Evolutionary conservation across 129 eudicot genomes (phyloP).

Genomic region (Artemisia annua): DNA sequence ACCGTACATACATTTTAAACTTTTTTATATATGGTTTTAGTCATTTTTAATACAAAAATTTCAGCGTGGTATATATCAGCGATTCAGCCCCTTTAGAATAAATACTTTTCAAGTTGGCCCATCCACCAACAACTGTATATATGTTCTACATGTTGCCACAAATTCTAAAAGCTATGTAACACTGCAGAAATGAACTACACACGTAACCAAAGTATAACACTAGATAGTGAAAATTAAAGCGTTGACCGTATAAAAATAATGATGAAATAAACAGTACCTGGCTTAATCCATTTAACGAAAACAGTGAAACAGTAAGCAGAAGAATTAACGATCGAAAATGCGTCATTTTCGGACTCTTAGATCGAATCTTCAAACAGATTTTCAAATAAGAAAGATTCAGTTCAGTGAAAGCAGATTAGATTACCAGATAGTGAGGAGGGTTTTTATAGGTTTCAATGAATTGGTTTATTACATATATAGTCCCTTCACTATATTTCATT

Average conservation of each 20-base stretch:
- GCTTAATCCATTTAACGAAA: constrained; percentile 19
- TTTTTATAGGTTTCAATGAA: constrained; percentile 1
- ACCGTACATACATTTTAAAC: too few species aligned
- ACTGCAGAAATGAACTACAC: not conserved
- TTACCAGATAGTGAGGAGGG: too few species aligned
- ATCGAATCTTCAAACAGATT: constrained; percentile 20
- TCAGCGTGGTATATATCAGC: too few species aligned
- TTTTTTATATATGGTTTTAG: too few species aligned
- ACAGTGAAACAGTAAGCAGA: constrained; percentile 22
- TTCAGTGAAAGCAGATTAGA: not conserved
- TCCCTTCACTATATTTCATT: not conserved
- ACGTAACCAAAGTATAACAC: not conserved
- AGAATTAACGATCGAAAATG: constrained; percentile 26
- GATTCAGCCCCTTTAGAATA: too few species aligned
- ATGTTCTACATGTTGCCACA: not conserved
- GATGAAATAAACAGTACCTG: constrained; percentile 30
- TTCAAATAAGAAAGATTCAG: not conserved
- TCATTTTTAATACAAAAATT: too few species aligned
- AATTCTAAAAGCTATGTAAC: not conserved
- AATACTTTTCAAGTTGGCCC: too few species aligned
- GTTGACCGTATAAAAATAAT: constrained; percentile 1
- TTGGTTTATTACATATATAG: not conserved
- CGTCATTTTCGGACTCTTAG: constrained; percentile 24
- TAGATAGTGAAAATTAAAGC: constrained; percentile 3
- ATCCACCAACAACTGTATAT: too few species aligned